A percentile compares a stretch with the other conserved stretches of the same genome.
These are phyloP conservation scores for Sporothrix globosa DNA, from an alignment of 2,329 filamentous ascomycete genomes.

Conservation along the genomic window DNA sequence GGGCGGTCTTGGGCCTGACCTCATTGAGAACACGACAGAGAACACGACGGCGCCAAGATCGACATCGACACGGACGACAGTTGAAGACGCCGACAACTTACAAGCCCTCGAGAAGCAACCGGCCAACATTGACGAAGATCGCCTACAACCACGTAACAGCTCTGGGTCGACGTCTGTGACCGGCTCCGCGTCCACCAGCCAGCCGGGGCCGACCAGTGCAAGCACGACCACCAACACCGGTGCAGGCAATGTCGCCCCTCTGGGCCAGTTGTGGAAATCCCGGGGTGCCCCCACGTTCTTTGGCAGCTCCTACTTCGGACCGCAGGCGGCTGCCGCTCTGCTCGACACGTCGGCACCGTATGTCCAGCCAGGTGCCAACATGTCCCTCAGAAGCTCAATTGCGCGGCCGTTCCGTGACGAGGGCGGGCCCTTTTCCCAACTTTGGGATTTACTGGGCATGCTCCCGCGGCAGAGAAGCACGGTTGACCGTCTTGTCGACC, in stretches of 20 bases:
- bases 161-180: not conserved
- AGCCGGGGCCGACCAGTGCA: too few species aligned
- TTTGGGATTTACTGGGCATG: constrained; percentile 48
- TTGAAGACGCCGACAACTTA: not conserved
- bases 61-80: not conserved
- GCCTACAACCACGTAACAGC: not conserved
- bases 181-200: not conserved
- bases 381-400: constrained; percentile 5
- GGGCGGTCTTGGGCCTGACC: too few species aligned
- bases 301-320: constrained; percentile 37
- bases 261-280: constrained; percentile 25
- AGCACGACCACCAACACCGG: not conserved
- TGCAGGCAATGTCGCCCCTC: not conserved
- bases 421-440: constrained; percentile 40
- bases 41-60: too few species aligned
- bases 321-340: constrained; percentile 36
- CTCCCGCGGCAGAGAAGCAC: constrained; percentile 46
- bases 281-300: constrained; percentile 35
- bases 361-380: constrained; percentile 31
- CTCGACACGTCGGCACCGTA: constrained; percentile 34
- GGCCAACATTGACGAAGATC: not conserved
- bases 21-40: too few species aligned
- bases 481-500: constrained; percentile 44
- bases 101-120: not conserved
- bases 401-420: constrained; percentile 34